These are phyloP conservation scores for Ocimum tenuiflorum DNA, from an alignment of 257 asterid genomes.

Conservation along the genomic window DNA sequence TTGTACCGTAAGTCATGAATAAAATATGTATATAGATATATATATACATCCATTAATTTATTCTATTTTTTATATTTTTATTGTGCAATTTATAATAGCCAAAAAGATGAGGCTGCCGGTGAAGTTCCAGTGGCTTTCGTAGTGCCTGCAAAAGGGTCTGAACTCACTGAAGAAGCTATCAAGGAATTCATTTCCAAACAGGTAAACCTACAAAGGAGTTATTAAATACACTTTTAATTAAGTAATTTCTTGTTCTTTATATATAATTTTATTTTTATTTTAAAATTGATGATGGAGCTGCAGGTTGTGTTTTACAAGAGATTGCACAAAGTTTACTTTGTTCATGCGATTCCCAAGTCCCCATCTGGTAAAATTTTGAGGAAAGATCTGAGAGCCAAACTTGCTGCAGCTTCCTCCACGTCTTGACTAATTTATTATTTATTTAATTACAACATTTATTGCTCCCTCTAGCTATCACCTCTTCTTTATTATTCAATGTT, in stretches of 20 bases:
- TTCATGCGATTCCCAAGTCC: constrained; percentile 71
- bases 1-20: constrained; percentile 63
- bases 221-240: too few species aligned
- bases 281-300: too few species aligned
- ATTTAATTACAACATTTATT: neutral
- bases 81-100: too few species aligned
- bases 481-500: too few species aligned
- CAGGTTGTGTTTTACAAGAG: constrained; percentile 88
- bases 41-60: too few species aligned
- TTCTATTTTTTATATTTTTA: too few species aligned
- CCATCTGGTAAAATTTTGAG: constrained; percentile 82
- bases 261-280: too few species aligned
- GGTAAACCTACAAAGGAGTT: constrained; percentile 24
- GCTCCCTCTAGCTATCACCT: too few species aligned
- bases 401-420: constrained; percentile 21
- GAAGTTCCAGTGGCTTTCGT: constrained; percentile 94
- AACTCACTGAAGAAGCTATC: constrained; percentile 63
- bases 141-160: constrained; percentile 45
- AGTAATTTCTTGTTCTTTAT: too few species aligned
- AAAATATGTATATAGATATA: neutral
- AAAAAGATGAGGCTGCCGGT: constrained; percentile 72
- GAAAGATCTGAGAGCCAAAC: constrained; percentile 72
- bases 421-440: too few species aligned
- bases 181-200: constrained; percentile 74
- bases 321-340: constrained; percentile 72